Base-by-base conservation (phyloP, 1,284 basidiomycete species). In the Malassezia globosa region DNA sequence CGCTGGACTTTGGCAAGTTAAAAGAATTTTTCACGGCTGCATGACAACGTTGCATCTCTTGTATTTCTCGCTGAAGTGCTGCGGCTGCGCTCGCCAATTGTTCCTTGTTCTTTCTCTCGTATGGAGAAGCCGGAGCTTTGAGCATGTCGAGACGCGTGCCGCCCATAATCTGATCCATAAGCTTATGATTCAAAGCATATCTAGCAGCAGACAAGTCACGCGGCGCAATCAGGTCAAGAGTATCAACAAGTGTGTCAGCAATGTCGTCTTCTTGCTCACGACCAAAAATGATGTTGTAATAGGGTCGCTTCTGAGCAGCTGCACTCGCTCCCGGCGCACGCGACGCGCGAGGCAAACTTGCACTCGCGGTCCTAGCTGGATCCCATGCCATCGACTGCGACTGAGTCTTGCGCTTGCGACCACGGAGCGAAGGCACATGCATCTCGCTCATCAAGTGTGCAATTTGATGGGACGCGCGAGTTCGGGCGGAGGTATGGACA, bases 121-220 rank as follows among this genome's bases (percentile, higher is more conserved):
- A 69, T n/a, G 60, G 56, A 25, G 62, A 61, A 1, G 59, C 51
- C 0, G 66, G 59, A 2, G 63, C 56, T 13, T 46, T 38, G 23
- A 66, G 50, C 25, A 52, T 56, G 38, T 67, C 64, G 21, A 70
- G 59, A 29, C 63, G 46, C 13, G 24, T 62, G 7, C 65, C 59
- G 31, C 67, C 68, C 36, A 71, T 64, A 21, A 71, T 42, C 37
- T 53, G 51, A n/a, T 57, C 59, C 24, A 71, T 45, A 18, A 66
- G 53, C 37, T 64, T 63, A 54, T 71, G 68, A 37, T 68, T 64
- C 40, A 54, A 54, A n/a, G 57, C 59, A 45, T 66, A 71, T 14
- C 68, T 42, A 0, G 66, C 65, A 2, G 60, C 57, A 21, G 65
- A 60, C 7, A 71, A 47, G 41, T 71, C 68, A 2, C 68, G 42